Percentiles rank a stretch among this genome's conserved stretches.
Conservation (phyloP, 441 rosid genomes). For the Syzygium malaccense region DNA sequence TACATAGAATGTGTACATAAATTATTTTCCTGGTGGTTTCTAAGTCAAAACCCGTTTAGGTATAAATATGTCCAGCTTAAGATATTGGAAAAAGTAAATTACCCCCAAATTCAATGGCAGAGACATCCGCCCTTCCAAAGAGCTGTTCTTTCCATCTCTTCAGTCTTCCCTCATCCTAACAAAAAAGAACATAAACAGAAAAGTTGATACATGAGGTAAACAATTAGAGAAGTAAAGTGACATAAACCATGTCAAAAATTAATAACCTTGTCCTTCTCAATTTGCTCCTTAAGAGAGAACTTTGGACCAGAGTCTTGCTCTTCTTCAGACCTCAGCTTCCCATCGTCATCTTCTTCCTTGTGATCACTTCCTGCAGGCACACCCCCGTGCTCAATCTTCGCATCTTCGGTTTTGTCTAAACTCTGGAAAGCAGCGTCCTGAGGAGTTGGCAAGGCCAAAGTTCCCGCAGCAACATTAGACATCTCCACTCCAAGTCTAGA, state of each 20-base stretch:
- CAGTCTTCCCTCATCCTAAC: constrained; percentile 26
- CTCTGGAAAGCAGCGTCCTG: neutral
- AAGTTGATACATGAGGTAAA: neutral
- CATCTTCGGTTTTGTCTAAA: neutral
- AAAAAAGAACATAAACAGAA: neutral
- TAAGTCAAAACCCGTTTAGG: neutral
- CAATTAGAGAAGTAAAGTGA: neutral
- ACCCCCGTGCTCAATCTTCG: neutral
- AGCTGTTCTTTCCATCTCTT: constrained; percentile 34
- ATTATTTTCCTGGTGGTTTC: neutral
- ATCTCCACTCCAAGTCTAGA: neutral
- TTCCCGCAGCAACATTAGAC: neutral
- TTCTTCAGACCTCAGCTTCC: neutral
- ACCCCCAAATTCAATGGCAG: constrained; percentile 4
- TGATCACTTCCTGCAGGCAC: neutral
- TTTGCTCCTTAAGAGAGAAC: constrained; percentile 26
- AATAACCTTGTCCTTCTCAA: constrained; percentile 25
- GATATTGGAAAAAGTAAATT: neutral
- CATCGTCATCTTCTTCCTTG: neutral
- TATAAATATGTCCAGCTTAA: neutral
- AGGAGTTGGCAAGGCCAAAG: neutral
- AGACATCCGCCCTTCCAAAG: constrained; percentile 22
- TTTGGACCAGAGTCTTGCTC: constrained; percentile 17
- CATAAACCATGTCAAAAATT: neutral
- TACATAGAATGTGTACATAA: neutral